Percentiles rank a stretch among this genome's conserved stretches.
These are phyloP conservation scores for Aspergillus hiratsukae DNA, from an alignment of 2,329 filamentous ascomycete genomes.

Conservation along the genomic window DNA sequence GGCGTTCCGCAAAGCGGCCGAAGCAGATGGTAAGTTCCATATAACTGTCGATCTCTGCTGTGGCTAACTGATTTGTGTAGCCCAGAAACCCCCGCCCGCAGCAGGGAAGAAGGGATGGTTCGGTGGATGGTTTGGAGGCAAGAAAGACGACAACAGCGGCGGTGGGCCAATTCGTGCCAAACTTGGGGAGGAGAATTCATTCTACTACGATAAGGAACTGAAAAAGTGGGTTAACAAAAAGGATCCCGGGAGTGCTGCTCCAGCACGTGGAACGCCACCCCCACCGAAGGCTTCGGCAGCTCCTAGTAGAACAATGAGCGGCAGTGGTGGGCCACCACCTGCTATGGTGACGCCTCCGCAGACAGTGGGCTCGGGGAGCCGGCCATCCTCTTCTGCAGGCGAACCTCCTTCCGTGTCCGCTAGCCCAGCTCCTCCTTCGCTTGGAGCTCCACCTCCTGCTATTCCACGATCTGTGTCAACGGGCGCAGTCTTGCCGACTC, in stretches of 20 bases:
- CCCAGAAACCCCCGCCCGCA: slow-evolving; percentile 30
- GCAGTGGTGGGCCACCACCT: slow-evolving; percentile 49
- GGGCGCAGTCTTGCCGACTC: slow-evolving; percentile 29
- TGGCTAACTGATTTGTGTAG: slow-evolving; percentile 47
- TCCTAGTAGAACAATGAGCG: slow-evolving; percentile 50
- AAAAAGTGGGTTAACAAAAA: slow-evolving; percentile 99
- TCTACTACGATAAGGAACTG: slow-evolving; percentile 91
- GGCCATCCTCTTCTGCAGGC: slow-evolving; percentile 30
- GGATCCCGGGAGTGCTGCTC: slow-evolving; percentile 59
- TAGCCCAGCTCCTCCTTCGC: slow-evolving; percentile 29
- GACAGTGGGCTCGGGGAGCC: slow-evolving; percentile 20
- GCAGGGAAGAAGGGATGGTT: slow-evolving; percentile 63
- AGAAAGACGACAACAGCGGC: slow-evolving; percentile 44
- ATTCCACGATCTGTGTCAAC: slow-evolving; percentile 36
- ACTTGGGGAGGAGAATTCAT: slow-evolving; percentile 85
- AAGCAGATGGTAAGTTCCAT: slow-evolving; percentile 52
- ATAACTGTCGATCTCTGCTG: not conserved
- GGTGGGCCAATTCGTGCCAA: slow-evolving; percentile 76
- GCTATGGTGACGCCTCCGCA: slow-evolving; percentile 19
- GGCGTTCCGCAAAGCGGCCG: slow-evolving; percentile 78
- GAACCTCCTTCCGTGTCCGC: slow-evolving; percentile 23
- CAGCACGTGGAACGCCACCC: slow-evolving; percentile 65
- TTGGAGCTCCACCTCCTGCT: slow-evolving; percentile 26
- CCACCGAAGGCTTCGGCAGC: slow-evolving; percentile 62
- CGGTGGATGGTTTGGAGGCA: slow-evolving; percentile 73